Conservation (phyloP, 192 early-diverging fungal species). For the Backusella australiensis region DNA sequence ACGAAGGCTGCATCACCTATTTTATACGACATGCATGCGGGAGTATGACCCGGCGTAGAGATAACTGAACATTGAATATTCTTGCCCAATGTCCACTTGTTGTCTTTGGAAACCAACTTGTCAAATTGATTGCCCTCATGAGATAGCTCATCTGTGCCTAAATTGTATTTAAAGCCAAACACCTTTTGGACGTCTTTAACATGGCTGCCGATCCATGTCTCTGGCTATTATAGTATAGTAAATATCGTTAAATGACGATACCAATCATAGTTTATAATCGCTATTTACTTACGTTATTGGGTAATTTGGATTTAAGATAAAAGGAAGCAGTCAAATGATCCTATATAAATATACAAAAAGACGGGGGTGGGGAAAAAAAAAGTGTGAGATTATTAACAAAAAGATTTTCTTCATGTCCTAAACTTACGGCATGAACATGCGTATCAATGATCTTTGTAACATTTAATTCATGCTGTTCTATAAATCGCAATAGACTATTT, state of each 20-base stretch:
- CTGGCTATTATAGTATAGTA: conserved; percentile 12
- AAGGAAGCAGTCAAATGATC: conserved; percentile 34
- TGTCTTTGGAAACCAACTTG: background rate
- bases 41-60: conserved; percentile 32
- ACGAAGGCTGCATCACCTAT: conserved; percentile 36
- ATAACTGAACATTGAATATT: conserved; percentile 24
- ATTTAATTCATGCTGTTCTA: conserved; percentile 15
- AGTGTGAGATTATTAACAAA: background rate
- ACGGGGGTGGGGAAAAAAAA: conserved; percentile 8
- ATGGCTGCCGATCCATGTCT: conserved; percentile 23
- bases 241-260: background rate
- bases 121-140: conserved; percentile 24
- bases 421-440: conserved; percentile 33
- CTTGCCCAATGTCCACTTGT: conserved; percentile 21
- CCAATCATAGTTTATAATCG: background rate
- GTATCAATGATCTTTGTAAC: conserved; percentile 36
- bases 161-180: conserved; percentile 29
- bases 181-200: conserved; percentile 25
- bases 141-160: conserved; percentile 2
- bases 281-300: conserved; percentile 11
- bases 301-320: conserved; percentile 26
- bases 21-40: conserved; percentile 26
- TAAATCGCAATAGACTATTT: conserved; percentile 22
- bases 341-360: conserved; percentile 18
- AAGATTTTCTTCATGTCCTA: background rate